phyloP scores from a whole-genome alignment of 2,329 filamentous ascomycete genomes.

The Monosporascus sp. region DNA sequence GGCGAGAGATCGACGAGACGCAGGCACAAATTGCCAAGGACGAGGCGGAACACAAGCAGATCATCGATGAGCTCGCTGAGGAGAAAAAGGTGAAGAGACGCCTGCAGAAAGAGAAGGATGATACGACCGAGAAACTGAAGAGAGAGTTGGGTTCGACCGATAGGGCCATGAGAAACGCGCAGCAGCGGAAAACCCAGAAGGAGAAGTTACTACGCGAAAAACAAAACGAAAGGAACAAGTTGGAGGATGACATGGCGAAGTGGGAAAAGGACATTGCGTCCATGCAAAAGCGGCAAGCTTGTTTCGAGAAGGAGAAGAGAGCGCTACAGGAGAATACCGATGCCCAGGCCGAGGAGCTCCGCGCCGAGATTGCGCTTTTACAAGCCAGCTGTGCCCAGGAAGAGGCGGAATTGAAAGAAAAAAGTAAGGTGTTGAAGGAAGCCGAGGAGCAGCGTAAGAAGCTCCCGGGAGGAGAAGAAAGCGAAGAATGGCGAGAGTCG shows the following conservation, averaged over 20 bases:
- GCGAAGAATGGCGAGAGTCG: slow-evolving; percentile 49
- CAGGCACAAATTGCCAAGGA: slow-evolving; percentile 66
- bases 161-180: slow-evolving; percentile 72
- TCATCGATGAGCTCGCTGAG: slow-evolving; percentile 62
- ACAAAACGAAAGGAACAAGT: slow-evolving; percentile 61
- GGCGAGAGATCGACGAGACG: slow-evolving; percentile 78
- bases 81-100: slow-evolving; percentile 77
- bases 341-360: slow-evolving; percentile 45
- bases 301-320: slow-evolving; percentile 49
- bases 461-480: slow-evolving; percentile 55
- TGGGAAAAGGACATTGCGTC: slow-evolving; percentile 60
- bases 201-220: slow-evolving; percentile 68
- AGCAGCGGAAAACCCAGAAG: slow-evolving; percentile 73
- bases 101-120: slow-evolving; percentile 82
- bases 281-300: slow-evolving; percentile 51
- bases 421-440: slow-evolving; percentile 65
- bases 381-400: slow-evolving; percentile 61
- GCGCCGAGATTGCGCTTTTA: slow-evolving; percentile 51
- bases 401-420: slow-evolving; percentile 69
- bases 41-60: slow-evolving; percentile 62
- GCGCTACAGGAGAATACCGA: slow-evolving; percentile 48
- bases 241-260: slow-evolving; percentile 63
- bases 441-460: slow-evolving; percentile 66
- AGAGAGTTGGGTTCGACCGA: slow-evolving; percentile 76
- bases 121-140: slow-evolving; percentile 78